Evolutionary conservation across 306 rosid species (phyloP), one percentile per base, ranked within the genome.

Genomic region (Lithocarpus polystachyus): DNA sequence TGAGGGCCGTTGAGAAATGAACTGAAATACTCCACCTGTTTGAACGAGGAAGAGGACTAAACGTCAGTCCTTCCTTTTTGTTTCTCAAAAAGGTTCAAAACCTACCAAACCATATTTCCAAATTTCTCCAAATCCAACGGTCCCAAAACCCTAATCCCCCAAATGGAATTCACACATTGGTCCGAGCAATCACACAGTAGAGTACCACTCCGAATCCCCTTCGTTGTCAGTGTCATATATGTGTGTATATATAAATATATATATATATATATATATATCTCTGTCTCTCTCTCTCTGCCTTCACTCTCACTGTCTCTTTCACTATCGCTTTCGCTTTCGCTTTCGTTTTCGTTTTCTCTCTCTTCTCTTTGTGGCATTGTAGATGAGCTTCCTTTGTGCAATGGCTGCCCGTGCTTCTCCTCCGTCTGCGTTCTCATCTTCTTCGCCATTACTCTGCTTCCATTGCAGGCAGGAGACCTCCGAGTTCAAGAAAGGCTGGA

Each of bases 401-500:
- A 82, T 83, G 83, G 81, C 75, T 14, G 31, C 54, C 2, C 1
- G 15, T 45, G 13, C 53, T 45, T 45, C 53, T 11, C 4, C 53
- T 28, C 24, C 31, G 37, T 62, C 15, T 12, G 23, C 31, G 29
- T 62, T 2, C 69, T 14, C 48, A 45, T 53, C 72, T 19, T 56
- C 56, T 24, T 60, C 45, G 2, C 17, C 35, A 33, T 19, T 4
- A 14, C 10, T 4, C 22, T 59, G 89, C 82, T 82, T 43, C 17
- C 45, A 68, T 10, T 86, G 86, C 75, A 59, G 75, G 23, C 15
- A n/a, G 2, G 29, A 37, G 19, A 60, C 55, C 3, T 5, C 37
- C 1, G 19, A 43, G 19, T 54, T 76, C 72, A 73, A 0, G 6
- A 52, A 45, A 8, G 89, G 89, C 7, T 86, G 89, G 86, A 4